phyloP scores from a whole-genome alignment of 306 rosid genomes.

The Quercus mongolica region DNA sequence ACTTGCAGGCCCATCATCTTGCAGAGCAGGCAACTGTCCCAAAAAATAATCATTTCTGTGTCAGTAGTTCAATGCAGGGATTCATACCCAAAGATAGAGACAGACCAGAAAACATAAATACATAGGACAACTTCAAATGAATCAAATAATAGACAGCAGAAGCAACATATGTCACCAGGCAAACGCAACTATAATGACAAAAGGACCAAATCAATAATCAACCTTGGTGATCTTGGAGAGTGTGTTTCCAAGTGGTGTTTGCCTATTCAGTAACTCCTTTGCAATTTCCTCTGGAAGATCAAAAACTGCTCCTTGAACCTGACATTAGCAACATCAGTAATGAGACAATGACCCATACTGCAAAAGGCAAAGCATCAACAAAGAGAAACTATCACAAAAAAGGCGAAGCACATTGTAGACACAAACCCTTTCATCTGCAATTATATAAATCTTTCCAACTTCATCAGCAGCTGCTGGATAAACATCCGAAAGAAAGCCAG shows the following conservation, averaged over 20 bases:
- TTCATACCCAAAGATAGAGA: not conserved
- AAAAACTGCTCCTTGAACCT: constrained; percentile 96
- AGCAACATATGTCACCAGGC: not conserved
- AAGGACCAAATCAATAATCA: constrained; percentile 13
- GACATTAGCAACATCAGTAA: constrained; percentile 24
- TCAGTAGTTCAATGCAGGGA: constrained; percentile 11
- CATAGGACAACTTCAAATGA: not conserved
- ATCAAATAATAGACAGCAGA: not conserved
- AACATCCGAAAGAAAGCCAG: constrained; percentile 90
- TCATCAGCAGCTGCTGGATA: constrained; percentile 90
- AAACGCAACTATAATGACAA: not conserved
- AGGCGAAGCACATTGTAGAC: constrained; percentile 13
- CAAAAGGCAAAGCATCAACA: not conserved
- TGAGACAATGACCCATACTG: constrained; percentile 17
- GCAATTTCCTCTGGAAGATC: constrained; percentile 97
- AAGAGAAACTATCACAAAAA: constrained; percentile 11
- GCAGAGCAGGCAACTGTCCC: constrained; percentile 87
- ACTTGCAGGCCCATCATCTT: constrained; percentile 89
- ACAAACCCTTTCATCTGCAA: constrained; percentile 91
- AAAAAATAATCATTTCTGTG: constrained; percentile 10
- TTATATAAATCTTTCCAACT: constrained; percentile 83
- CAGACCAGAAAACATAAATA: not conserved
- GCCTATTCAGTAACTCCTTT: constrained; percentile 70
- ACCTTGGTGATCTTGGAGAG: constrained; percentile 82
- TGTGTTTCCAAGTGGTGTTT: constrained; percentile 72